Evolutionary conservation across 768 basidiomycete genomes (phyloP), one percentile per base, ranked within the genome.

Genomic region (Omphalotus guepiniiformis): DNA sequence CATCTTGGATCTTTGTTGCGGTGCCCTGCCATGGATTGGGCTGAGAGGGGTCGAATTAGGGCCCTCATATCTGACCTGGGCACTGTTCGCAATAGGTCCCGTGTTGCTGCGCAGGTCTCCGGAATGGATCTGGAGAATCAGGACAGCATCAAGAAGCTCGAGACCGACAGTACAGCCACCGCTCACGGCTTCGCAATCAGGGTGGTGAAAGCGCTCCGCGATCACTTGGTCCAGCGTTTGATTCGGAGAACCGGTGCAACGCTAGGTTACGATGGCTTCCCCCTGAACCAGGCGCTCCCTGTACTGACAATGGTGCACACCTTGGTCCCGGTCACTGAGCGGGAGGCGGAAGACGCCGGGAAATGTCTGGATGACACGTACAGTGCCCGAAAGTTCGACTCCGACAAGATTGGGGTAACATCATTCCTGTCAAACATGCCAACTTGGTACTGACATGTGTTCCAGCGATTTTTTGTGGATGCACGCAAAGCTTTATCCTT

Each of bases 241-340:
- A 12, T 50, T 29, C 23, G 42, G 5, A 34, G 49, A n/a, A 39
- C 42, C 2, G 26, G 26, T 1, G 30, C 36, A 6, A 44, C 49
- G 3, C 15, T 35, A 23, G 15, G 34, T 9, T 7, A n/a, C 9
- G 30, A 37, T 1, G 49, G 49, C 22, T 37, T 4, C 3, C 42
- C 15, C 3, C 30, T 50, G 22, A 27, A 29, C 15, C n/a, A 15
- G 13, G 4, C 3, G 22, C 42, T 50, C 0, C 42, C 42, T 12
- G 22, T 11, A 21, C 18, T 21, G 16, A 50, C 49, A 7, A 38
- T 45, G 3, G 9, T 45, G 2, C 43, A 50, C 21, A 23, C 30
- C 16, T 6, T 6, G 6, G n/a, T 50, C 18, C 21, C 36, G 8
- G 30, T 50, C 35, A 45, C 34, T 28, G 16, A 38, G 2, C 11